Conservation (phyloP, 768 basidiomycete genomes). For the Pleurotus salmoneostramineus region DNA sequence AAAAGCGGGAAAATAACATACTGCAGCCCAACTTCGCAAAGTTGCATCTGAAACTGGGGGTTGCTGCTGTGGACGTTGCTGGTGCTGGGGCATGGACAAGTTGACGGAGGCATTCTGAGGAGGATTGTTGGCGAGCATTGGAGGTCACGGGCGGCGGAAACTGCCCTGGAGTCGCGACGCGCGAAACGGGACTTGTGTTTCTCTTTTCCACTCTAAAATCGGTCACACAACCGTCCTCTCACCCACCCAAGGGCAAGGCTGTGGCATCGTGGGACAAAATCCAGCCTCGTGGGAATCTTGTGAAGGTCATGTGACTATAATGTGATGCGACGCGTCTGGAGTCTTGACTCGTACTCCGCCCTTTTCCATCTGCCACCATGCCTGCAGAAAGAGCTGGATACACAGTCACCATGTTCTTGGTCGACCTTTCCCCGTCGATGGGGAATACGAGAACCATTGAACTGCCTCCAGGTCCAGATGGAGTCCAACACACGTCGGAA, state of each 20-base stretch:
- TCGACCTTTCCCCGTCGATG: constrained; percentile 91
- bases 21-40: not conserved
- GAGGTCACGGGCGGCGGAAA: not conserved
- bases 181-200: constrained; percentile 4
- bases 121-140: constrained; percentile 8
- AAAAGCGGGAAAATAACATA: not conserved
- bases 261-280: not conserved
- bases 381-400: constrained; percentile 79
- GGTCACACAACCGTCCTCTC: not conserved
- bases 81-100: not conserved
- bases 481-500: constrained; percentile 46
- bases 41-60: not conserved
- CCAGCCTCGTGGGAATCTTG: not conserved
- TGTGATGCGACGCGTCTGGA: not conserved
- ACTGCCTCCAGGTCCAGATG: constrained; percentile 46
- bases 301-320: not conserved
- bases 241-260: not conserved
- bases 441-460: constrained; percentile 55
- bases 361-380: constrained; percentile 39
- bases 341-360: not conserved
- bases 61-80: not conserved
- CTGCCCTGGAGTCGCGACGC: constrained; percentile 4
- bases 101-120: constrained; percentile 7
- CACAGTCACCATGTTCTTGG: constrained; percentile 83
- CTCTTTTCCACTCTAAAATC: not conserved